Evolutionary conservation across 2,329 filamentous ascomycete genomes (phyloP).

Genomic region (Penicillium oxalicum): DNA sequence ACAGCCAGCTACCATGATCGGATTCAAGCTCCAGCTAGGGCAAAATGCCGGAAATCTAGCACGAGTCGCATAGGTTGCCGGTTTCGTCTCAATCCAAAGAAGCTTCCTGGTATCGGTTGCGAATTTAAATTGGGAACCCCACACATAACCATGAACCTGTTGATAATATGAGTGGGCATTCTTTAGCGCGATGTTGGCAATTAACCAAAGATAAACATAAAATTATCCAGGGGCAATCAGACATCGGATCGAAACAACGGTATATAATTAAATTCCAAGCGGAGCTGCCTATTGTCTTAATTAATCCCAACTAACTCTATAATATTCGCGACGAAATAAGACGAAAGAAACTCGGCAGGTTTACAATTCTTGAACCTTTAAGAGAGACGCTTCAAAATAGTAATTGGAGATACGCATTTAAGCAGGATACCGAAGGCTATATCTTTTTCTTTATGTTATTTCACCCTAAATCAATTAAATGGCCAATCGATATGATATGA

Average conservation of each 20-base stretch:
- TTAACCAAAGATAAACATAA: no score
- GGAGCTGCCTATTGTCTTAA: neutral
- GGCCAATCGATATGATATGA: constrained; percentile 4
- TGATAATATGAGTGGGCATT: neutral
- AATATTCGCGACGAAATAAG: neutral
- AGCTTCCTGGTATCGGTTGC: neutral
- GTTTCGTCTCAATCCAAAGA: neutral
- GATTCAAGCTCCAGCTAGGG: neutral
- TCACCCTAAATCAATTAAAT: neutral
- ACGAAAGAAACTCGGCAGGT: neutral
- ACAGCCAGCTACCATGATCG: no score
- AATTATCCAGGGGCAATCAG: neutral
- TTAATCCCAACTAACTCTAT: neutral
- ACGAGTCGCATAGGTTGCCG: no score
- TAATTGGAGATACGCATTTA: neutral
- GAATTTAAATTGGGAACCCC: neutral
- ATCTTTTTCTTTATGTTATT: neutral
- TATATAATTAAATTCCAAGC: neutral
- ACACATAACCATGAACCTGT: neutral
- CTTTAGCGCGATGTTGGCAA: neutral
- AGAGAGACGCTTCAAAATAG: neutral
- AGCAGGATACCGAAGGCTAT: neutral
- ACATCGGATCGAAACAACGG: neutral
- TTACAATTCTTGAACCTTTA: neutral
- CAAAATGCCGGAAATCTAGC: neutral